Base-by-base conservation (phyloP, 208 protist genomes). In the Trypanosoma brucei region DNA sequence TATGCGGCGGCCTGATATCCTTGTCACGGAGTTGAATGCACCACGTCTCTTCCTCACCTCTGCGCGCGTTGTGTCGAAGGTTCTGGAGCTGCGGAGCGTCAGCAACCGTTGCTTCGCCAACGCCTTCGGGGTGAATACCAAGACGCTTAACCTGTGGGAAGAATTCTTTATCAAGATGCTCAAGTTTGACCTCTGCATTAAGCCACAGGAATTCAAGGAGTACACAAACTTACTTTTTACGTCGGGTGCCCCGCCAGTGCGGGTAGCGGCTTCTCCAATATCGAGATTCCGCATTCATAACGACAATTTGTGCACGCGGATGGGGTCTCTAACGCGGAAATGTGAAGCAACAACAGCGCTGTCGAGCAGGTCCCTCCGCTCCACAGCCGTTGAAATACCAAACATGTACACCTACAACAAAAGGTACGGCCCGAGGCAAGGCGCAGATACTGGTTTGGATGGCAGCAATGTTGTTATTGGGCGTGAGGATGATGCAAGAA, bases 51-150 rank as follows among this genome's bases (percentile, higher is more conserved):
- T 94, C 45, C 60, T 91, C n/a, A 76, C 78, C 36, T 68, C 83
- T 40, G 81, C 88, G 34, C 86, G 90, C 9, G 72, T 95, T 3
- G 79, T 84, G 3, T 91, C 81, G 50, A 95, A 95, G 60, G 77
- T 90, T n/a, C 42, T 93, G 7, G 90, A 95, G 59, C 72, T 93
- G 31, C 81, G 90, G 35, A 91, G 79, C 67, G 69, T 95, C 34
- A 93, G 86, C 78, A 95, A 93, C 74, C 83, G 83, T 38, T 87
- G 92, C 71, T 95, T 93, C 58, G 86, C 86, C 8, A 70, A 62
- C 55, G 81, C 86, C 37, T 88, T 85, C 66, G 80, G 75, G 2
- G 36, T 95, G 6, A 59, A 75, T n/a, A 81, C 75, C 14, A 53
- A 77, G 34, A 69, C 89, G 34, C 66, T 95, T 67, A 93, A 95